These are phyloP conservation scores for Ambrosia hybrid DNA, from an alignment of 140 eudicot genomes.

Conservation along the genomic window DNA sequence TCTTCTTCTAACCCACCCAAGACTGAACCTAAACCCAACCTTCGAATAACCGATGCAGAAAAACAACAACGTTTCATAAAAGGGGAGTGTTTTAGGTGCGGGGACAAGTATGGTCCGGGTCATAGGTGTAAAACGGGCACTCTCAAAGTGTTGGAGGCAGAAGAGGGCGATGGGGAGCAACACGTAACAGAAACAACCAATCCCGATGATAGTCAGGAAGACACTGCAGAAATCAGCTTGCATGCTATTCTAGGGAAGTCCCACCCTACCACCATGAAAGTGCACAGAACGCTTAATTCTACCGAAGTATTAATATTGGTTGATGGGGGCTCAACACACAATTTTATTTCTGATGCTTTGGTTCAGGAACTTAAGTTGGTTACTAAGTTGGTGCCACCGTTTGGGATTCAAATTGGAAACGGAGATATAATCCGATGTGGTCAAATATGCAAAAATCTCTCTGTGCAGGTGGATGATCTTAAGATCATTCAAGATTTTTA, in stretches of 20 bases:
- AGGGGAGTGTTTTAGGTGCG: not conserved
- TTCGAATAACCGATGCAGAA: not conserved
- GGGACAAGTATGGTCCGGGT: slow-evolving; percentile 1
- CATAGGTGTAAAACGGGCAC: slow-evolving; percentile 5
- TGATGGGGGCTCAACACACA: not conserved
- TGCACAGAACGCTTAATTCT: not conserved
- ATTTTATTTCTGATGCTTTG: no score
- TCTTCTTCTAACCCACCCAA: not conserved
- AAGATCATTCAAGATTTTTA: not conserved
- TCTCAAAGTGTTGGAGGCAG: not conserved
- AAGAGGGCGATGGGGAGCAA: not conserved
- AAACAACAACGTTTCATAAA: not conserved
- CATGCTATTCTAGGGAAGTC: not conserved
- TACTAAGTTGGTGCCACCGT: not conserved
- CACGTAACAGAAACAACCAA: not conserved
- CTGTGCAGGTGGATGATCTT: not conserved
- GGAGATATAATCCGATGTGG: not conserved
- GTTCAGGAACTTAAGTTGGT: not conserved
- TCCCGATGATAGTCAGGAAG: not conserved
- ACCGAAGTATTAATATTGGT: no score
- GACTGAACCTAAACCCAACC: not conserved
- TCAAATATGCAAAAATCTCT: not conserved
- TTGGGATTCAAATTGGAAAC: slow-evolving; percentile 7
- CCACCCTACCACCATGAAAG: not conserved
- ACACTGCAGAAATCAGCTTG: no score